These are phyloP conservation scores for Cylindrotheca fusiformis DNA, from an alignment of 108 stramenopile genomes.

Conservation along the genomic window DNA sequence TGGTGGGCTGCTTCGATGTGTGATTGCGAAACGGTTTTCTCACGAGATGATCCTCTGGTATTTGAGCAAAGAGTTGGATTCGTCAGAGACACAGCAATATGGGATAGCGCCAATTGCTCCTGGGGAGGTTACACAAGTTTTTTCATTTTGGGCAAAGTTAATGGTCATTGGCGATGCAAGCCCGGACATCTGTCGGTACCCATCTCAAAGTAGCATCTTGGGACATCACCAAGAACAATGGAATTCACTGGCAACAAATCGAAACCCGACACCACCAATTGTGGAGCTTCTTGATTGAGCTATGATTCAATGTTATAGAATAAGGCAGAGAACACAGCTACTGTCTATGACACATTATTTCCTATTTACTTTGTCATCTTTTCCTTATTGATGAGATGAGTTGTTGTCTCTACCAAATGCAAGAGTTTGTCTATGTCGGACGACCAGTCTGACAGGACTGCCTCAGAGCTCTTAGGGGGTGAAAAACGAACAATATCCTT, in stretches of 20 bases:
- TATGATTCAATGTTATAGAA: neutral
- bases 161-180: constrained; percentile 57
- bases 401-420: constrained; percentile 91
- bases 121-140: constrained; percentile 39
- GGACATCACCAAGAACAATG: constrained; percentile 41
- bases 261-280: constrained; percentile 44
- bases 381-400: constrained; percentile 97
- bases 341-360: neutral
- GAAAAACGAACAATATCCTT: constrained; percentile 86
- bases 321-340: neutral
- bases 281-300: constrained; percentile 57
- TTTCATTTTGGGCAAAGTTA: constrained; percentile 66
- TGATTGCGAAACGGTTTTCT: constrained; percentile 75
- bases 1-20: constrained; percentile 56
- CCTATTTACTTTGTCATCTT: constrained; percentile 61
- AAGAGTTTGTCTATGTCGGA: constrained; percentile 89
- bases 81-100: constrained; percentile 1
- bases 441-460: constrained; percentile 93
- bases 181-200: constrained; percentile 62
- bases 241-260: constrained; percentile 42
- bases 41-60: constrained; percentile 79
- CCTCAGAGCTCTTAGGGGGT: constrained; percentile 68
- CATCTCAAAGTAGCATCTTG: constrained; percentile 58
- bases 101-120: constrained; percentile 3
- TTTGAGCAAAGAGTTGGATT: constrained; percentile 73